Evolutionary conservation across 1,284 basidiomycete species (phyloP), one percentile per base, ranked within the genome.

Genomic region (Cryptococcus jaspeensis): DNA sequence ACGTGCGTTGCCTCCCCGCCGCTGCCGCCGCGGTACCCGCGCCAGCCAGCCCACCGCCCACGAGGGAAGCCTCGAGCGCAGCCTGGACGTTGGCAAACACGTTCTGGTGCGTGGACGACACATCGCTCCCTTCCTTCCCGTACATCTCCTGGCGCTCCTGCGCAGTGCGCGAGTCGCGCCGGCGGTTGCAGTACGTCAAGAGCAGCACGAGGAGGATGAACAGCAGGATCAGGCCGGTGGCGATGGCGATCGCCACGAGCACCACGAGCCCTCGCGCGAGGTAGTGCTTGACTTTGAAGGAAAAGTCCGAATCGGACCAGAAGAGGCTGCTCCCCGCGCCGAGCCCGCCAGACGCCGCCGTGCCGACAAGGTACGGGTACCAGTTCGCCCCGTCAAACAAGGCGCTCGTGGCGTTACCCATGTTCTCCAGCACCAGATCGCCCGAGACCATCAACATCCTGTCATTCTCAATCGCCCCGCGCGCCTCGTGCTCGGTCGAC

Each of bases 171-270:
- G 70, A 55, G 39, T 77, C 89, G 52, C 86, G 83, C 46, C 90
- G 82, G 22, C 75, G 60, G 15, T 64, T 60, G 52, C 64, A 64
- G 56, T 62, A 74, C 2, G 89, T 86, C 73, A 92, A 86, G 13
- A 96, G 82, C 0, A 92, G 88, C 87, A 92, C 91, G 42, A 98
- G 79, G 46, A 98, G 88, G 15, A 91, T 88, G 22, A 97, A 82
- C 1, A 98, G 79, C 80, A 99, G 93, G 52, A 99, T 91, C 23
- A 98, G 85, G 25, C 93, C 95, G 11, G 94, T 92, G 4, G 91
- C 87, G 62, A 98, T 96, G 32, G 94, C 95, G 65, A 99, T 97
- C 5, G 92, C 95, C 65, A 99, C 94, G 40, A 98, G 83, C 61
- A 99, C 97, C 54, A 99, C 92, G 39, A 98, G 83, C 2, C 94